Percentiles rank a stretch among this genome's conserved stretches.
These are phyloP conservation scores for Zygoascus flipseniorum DNA, from an alignment of 805 yeast species.

Conservation along the genomic window DNA sequence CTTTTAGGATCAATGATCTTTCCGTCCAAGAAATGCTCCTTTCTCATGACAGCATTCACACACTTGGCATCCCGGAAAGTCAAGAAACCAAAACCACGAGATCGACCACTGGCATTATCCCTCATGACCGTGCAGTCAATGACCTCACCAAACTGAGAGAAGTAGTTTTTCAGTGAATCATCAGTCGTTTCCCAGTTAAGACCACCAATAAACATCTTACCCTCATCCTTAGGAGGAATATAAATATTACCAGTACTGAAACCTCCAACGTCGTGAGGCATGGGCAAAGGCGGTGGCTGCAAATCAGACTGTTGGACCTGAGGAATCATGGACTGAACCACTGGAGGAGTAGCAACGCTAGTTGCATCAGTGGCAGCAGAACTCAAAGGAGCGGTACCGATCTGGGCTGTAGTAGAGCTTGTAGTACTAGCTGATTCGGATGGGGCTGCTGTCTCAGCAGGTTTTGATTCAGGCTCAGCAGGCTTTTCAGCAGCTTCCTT, in stretches of 20 bases:
- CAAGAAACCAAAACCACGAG: conserved; percentile 91
- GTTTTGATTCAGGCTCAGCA: conserved; percentile 2
- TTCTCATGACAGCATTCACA: conserved; percentile 77
- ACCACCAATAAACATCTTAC: conserved; percentile 94
- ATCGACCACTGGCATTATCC: conserved; percentile 75
- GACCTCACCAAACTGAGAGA: conserved; percentile 82
- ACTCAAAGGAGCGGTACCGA: conserved; percentile 9
- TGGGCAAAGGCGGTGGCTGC: neutral
- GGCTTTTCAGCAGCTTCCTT: conserved; percentile 13
- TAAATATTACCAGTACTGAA: conserved; percentile 36
- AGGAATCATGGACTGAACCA: conserved; percentile 3
- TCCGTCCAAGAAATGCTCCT: conserved; percentile 87
- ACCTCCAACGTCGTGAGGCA: conserved; percentile 11
- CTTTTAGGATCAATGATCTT: conserved; percentile 95
- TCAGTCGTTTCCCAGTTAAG: conserved; percentile 97
- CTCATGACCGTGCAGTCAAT: conserved; percentile 88
- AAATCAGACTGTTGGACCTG: neutral
- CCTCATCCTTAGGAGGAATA: conserved; percentile 56
- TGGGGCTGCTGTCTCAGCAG: conserved; percentile 8
- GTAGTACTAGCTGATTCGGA: conserved; percentile 13
- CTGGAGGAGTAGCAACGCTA: conserved; percentile 2
- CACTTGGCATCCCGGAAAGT: conserved; percentile 75
- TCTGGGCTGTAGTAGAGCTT: conserved; percentile 8
- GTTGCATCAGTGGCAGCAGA: conserved; percentile 4
- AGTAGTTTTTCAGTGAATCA: conserved; percentile 72